These are phyloP conservation scores for Setomelanomma holmii DNA, from an alignment of 2,329 filamentous ascomycete species.

Conservation along the genomic window DNA sequence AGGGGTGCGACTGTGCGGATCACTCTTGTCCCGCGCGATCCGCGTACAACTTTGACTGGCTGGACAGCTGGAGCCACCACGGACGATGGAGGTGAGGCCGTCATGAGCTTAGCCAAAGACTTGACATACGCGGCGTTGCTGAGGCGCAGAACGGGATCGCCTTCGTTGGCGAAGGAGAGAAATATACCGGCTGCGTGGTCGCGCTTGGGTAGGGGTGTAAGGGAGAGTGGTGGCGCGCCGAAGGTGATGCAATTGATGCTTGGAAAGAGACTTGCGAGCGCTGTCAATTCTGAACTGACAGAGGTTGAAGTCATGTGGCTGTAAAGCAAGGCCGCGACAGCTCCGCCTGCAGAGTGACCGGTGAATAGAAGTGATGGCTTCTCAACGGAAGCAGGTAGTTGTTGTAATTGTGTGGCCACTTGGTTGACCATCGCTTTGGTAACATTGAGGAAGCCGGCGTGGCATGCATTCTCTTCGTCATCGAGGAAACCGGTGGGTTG, in stretches of 20 bases:
- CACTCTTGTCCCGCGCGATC: conserved; percentile 1
- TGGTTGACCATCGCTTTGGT: conserved; percentile 74
- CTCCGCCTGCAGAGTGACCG: conserved; percentile 81
- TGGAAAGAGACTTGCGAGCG: conserved; percentile 70
- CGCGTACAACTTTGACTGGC: conserved; percentile 2
- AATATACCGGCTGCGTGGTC: conserved; percentile 56
- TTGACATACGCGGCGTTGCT: conserved; percentile 15
- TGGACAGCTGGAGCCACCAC: not conserved
- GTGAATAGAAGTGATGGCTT: conserved; percentile 76
- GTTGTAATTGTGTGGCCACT: conserved; percentile 71
- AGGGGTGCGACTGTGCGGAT: not conserved
- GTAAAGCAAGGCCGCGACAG: conserved; percentile 77
- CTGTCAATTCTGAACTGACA: conserved; percentile 69
- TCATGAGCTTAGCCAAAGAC: conserved; percentile 10
- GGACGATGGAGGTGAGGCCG: conserved; percentile 3
- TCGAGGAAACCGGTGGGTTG: conserved; percentile 51
- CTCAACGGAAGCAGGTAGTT: conserved; percentile 66
- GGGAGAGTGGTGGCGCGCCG: conserved; percentile 75
- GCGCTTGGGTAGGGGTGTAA: conserved; percentile 70
- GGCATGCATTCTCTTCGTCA: conserved; percentile 75
- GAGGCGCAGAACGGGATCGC: conserved; percentile 72
- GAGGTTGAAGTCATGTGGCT: conserved; percentile 73
- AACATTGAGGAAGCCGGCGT: conserved; percentile 76
- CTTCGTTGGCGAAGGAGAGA: conserved; percentile 78
- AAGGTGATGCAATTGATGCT: conserved; percentile 81